phyloP scores from a whole-genome alignment of 1,284 basidiomycete species.

The Neolentinus lepideus region DNA sequence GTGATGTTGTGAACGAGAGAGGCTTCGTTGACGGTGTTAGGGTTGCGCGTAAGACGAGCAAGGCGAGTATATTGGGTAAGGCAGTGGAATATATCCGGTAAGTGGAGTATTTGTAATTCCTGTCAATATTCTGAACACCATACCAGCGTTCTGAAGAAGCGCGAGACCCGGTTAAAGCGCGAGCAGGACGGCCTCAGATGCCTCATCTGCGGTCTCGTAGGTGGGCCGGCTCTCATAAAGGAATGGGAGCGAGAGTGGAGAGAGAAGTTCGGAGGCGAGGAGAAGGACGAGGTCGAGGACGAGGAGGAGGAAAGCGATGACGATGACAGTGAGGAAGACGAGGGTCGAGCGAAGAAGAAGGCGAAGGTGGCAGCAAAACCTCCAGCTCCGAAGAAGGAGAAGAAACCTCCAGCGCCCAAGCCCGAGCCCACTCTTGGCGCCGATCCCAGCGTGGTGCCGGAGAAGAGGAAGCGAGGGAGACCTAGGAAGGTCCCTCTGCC shows the following conservation, averaged over 20 bases:
- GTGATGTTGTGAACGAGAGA: conserved; percentile 60
- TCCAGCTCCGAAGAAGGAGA: conserved; percentile 35
- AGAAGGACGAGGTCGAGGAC: conserved; percentile 60
- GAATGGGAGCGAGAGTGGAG: conserved; percentile 75
- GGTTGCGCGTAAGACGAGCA: conserved; percentile 77
- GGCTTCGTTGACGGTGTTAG: conserved; percentile 80
- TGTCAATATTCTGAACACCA: neutral
- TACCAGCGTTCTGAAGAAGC: conserved; percentile 63
- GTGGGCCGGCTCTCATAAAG: conserved; percentile 56
- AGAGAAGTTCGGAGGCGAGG: conserved; percentile 64
- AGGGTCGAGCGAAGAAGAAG: conserved; percentile 49
- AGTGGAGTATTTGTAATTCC: no score
- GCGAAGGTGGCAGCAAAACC: conserved; percentile 30
- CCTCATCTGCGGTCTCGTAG: conserved; percentile 59
- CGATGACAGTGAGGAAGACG: conserved; percentile 42
- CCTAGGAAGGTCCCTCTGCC: conserved; percentile 48
- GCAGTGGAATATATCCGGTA: conserved; percentile 75
- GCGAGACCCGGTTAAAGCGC: conserved; percentile 60
- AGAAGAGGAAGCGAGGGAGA: conserved; percentile 77
- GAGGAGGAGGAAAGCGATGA: conserved; percentile 36
- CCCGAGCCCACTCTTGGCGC: neutral
- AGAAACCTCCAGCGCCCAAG: conserved; percentile 18
- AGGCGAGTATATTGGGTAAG: conserved; percentile 78
- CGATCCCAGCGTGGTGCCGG: conserved; percentile 29
- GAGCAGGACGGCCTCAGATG: conserved; percentile 68